Base-by-base conservation (phyloP, 306 rosid species). In the Pachyrhizus erosus region DNA sequence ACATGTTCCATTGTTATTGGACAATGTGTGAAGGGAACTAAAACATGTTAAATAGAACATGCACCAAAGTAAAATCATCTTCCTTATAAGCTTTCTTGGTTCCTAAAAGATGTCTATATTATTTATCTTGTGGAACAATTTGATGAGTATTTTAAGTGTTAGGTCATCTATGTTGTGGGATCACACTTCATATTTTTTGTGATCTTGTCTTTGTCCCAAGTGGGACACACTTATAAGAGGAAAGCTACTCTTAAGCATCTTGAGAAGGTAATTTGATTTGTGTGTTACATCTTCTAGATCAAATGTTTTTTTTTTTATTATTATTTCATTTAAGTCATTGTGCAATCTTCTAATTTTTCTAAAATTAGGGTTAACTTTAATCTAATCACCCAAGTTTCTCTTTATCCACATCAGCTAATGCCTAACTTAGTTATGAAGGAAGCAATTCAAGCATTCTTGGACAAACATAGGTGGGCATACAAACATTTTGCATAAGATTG, bases 201-300 rank as follows among this genome's bases (percentile, higher is more conserved):
- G 97, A 93, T 83, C 97, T 92, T 5, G 96, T 91, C 71, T 91
- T 90, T 67, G 88, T 91, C 46, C 97, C 97, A 0, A 86, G 97
- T 33, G 97, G 97, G 94, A 46, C 83, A 86, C 72, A 86, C 97
- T 4, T 93, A 93, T 17, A 94, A 93, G 86, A 90, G 92, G 75
- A 83, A 92, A 2, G 90, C 85, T 78, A 93, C 91, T 80, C 84
- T 87, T 55, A 78, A 91, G 52, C 97, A 93, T 85, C 89, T 93
- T 77, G 45, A 80, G 52, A 91, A 88, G 92, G 97, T 90, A 40
- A 68, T 3, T 68, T 68, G n/a, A 68, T 18, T 37, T 37, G 27
- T 68, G 11, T 40, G 29, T 40, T 1, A 20, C 9, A 68, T 37
- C 4, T 2, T 39, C 48, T 13, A 1, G 73, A 10, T 5, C 1